These are phyloP conservation scores for Chernovozyma aurita DNA, from an alignment of 1,139 yeast genomes.

Conservation along the genomic window DNA sequence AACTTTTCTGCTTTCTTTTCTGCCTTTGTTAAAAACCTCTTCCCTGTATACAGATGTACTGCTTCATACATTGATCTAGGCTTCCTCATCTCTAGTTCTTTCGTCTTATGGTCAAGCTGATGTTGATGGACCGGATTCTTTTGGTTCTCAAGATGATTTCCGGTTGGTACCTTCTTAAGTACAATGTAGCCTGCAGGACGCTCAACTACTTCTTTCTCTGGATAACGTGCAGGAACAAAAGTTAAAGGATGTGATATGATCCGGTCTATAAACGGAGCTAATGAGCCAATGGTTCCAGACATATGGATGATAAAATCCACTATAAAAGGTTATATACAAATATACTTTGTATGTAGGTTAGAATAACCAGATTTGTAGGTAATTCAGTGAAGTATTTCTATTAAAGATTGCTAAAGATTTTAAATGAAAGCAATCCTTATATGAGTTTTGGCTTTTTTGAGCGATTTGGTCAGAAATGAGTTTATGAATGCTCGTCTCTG, in stretches of 20 bases:
- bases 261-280: conserved; percentile 50
- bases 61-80: conserved; percentile 60
- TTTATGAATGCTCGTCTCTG: no score
- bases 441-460: no score
- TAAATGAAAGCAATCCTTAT: no score
- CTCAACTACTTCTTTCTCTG: conserved; percentile 26
- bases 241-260: conserved; percentile 55
- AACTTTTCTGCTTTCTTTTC: conserved; percentile 28
- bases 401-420: no score
- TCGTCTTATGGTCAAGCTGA: neutral
- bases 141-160: neutral
- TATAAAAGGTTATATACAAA: no score
- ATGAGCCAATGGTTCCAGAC: conserved; percentile 8
- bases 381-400: no score
- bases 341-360: no score
- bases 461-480: no score
- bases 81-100: conserved; percentile 8
- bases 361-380: no score
- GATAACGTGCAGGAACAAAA: conserved; percentile 50
- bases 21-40: conserved; percentile 39
- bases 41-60: conserved; percentile 55
- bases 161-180: conserved; percentile 20
- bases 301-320: neutral
- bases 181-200: conserved; percentile 40
- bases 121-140: neutral